These are phyloP conservation scores for Irpex rosettiformis DNA, from an alignment of 1,284 basidiomycete genomes.

Conservation along the genomic window DNA sequence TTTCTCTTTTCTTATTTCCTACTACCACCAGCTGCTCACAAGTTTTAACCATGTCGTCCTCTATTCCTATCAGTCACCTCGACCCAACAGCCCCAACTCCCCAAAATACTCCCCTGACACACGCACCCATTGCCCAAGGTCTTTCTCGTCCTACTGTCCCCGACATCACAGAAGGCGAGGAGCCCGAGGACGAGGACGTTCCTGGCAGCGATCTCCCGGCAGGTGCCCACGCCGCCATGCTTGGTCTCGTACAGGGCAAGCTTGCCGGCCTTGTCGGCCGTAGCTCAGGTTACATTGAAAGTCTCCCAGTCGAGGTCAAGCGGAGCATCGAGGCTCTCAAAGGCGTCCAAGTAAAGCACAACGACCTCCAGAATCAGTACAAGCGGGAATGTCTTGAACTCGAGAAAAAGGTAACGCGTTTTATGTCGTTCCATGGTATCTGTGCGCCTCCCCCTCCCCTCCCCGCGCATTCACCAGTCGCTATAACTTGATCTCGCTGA, in stretches of 20 bases:
- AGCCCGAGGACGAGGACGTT: constrained; percentile 49
- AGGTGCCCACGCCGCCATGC: constrained; percentile 46
- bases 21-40: constrained; percentile 2
- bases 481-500: neutral
- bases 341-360: constrained; percentile 92
- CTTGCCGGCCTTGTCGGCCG: constrained; percentile 71
- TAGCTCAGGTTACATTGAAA: constrained; percentile 86
- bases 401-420: constrained; percentile 84
- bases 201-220: constrained; percentile 20
- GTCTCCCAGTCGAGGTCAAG: constrained; percentile 80
- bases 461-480: too few relatives aligned
- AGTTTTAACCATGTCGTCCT: constrained; percentile 52
- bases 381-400: constrained; percentile 96
- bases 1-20: neutral
- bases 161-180: constrained; percentile 65
- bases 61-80: constrained; percentile 41
- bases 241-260: constrained; percentile 60
- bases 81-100: constrained; percentile 71
- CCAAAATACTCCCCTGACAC: constrained; percentile 76
- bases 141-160: constrained; percentile 68
- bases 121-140: constrained; percentile 63
- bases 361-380: constrained; percentile 92
- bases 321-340: constrained; percentile 90
- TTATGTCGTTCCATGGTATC: too few relatives aligned
- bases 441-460: too few relatives aligned